Base-by-base conservation (phyloP, 2,329 filamentous ascomycete genomes). In the Sporothrix curviconia region DNA sequence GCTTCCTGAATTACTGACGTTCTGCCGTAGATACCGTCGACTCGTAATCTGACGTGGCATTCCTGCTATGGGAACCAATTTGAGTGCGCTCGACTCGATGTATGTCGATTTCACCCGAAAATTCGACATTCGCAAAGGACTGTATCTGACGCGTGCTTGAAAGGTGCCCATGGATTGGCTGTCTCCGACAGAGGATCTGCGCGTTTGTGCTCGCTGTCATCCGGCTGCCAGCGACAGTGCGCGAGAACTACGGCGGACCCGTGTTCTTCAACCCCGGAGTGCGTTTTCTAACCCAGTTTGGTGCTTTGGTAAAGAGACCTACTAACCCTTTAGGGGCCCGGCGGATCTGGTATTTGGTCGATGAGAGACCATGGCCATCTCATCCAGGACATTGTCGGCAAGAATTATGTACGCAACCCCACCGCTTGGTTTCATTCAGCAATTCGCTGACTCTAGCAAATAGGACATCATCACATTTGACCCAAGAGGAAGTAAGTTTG, bases 391-490 rank as follows among this genome's bases (percentile, higher is more conserved):
- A 72, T 80, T 24, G 71, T 78, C 0, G 78, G 78, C 9, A 66
- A 67, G 8, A 77, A 78, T 59, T 70, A 78, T 64, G 75, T 75
- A 42, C 5, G 50, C n/a, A n/a, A n/a, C n/a, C n/a, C n/a, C n/a
- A n/a, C n/a, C n/a, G n/a, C n/a, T 40, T 30, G 4, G n/a, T n/a
- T 44, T 24, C 15, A 17, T 39, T 17, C 28, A 37, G 2, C 25
- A 44, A 28, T 15, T 30, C 14, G 7, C 19, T n/a, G 36, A 51
- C 11, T 7, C 43, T 17, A 15, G 19, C 17, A 5, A 8, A 11
- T 25, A 74, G 68, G 78, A 81, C 49, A 70, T 81, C 2, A 72
- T 81, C 57, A 73, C 74, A 42, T 80, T 77, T 54, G 78, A 81
- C 52, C 77, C 78, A 1, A 71, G 78, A 22, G 78, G 78, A 19